Evolutionary conservation across 2,329 filamentous ascomycete genomes (phyloP).

Genomic region (Aspergillus carbonarius): DNA sequence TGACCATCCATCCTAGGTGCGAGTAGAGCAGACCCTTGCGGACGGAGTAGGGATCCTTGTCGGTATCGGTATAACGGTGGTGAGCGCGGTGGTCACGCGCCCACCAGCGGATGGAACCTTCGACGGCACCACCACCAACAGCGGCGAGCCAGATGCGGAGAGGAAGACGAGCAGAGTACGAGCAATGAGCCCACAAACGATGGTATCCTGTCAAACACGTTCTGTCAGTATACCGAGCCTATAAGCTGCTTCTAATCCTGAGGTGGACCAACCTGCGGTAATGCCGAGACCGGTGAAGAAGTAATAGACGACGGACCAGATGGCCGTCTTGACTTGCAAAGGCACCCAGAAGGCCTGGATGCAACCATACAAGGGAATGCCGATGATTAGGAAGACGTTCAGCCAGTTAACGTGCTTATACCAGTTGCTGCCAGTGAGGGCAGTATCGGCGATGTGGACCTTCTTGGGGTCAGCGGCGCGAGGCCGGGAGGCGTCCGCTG

Average conservation of each 20-base stretch:
- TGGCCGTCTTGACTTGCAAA: slow-evolving; percentile 66
- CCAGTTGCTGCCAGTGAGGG: slow-evolving; percentile 80
- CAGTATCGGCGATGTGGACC: slow-evolving; percentile 79
- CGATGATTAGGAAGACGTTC: slow-evolving; percentile 77
- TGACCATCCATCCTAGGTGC: slow-evolving; percentile 85
- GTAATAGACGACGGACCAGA: slow-evolving; percentile 77
- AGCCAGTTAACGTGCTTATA: slow-evolving; percentile 94
- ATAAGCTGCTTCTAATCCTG: not conserved
- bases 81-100: slow-evolving; percentile 81
- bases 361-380: slow-evolving; percentile 72
- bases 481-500: slow-evolving; percentile 32
- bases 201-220: slow-evolving; percentile 60
- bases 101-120: slow-evolving; percentile 89
- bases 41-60: slow-evolving; percentile 88
- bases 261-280: slow-evolving; percentile 62
- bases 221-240: slow-evolving; percentile 3
- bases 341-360: slow-evolving; percentile 77
- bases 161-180: slow-evolving; percentile 73
- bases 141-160: slow-evolving; percentile 80
- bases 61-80: slow-evolving; percentile 88
- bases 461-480: slow-evolving; percentile 58
- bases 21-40: slow-evolving; percentile 84
- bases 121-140: slow-evolving; percentile 76
- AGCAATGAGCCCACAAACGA: slow-evolving; percentile 81
- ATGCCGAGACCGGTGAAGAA: slow-evolving; percentile 80